Percentiles rank a stretch among this genome's conserved stretches.
These are phyloP conservation scores for Escovopsis weberi DNA, from an alignment of 2,329 filamentous ascomycete genomes.

Conservation along the genomic window DNA sequence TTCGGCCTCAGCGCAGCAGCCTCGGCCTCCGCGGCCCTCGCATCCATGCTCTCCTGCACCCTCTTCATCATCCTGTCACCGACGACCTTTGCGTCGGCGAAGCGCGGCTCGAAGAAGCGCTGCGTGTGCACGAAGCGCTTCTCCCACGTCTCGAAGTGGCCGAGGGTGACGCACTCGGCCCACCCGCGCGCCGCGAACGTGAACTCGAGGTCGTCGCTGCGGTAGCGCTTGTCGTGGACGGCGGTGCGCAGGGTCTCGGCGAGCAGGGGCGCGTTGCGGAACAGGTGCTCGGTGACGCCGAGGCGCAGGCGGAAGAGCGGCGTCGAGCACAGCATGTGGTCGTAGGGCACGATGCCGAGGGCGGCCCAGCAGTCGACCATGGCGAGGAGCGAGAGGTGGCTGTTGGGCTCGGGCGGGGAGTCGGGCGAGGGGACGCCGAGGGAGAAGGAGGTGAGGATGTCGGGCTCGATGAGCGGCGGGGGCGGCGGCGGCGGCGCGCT, in stretches of 20 bases:
- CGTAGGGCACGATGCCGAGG: conserved; percentile 85
- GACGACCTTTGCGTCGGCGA: conserved; percentile 71
- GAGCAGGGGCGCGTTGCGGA: conserved; percentile 66
- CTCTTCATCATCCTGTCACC: conserved; percentile 97
- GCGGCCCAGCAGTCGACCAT: conserved; percentile 99
- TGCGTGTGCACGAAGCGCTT: conserved; percentile 87
- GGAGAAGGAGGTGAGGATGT: conserved; percentile 78
- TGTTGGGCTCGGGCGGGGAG: conserved; percentile 56
- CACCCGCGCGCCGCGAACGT: conserved; percentile 92
- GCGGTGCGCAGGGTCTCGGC: conserved; percentile 77
- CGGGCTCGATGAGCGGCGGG: conserved; percentile 64
- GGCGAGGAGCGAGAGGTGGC: conserved; percentile 80
- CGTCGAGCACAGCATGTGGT: conserved; percentile 99
- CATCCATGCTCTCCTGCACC: conserved; percentile 64
- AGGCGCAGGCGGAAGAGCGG: conserved; percentile 94
- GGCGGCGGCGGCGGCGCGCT: conserved; percentile 33
- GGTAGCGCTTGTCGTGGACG: conserved; percentile 78
- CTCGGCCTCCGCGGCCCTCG: conserved; percentile 8
- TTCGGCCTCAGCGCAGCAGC: neutral
- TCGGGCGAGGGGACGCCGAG: conserved; percentile 52
- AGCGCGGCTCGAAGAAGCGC: conserved; percentile 78
- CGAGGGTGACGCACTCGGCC: conserved; percentile 84
- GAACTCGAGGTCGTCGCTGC: conserved; percentile 93
- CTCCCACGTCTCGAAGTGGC: conserved; percentile 85
- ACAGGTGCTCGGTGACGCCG: conserved; percentile 93